Evolutionary conservation across 129 eudicot genomes (phyloP).

Genomic region (Mikania micrantha): DNA sequence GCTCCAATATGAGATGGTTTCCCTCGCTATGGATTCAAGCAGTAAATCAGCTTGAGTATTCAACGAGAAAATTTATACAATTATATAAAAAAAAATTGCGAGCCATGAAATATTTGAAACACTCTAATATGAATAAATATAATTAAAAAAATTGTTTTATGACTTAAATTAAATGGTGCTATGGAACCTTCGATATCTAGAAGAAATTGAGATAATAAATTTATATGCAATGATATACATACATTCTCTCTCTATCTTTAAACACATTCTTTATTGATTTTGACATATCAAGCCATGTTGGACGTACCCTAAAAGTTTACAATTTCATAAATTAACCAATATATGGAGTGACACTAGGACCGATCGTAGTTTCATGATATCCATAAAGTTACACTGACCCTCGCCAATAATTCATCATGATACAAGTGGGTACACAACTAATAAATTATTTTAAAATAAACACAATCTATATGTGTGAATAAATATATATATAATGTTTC

Average conservation of each 20-base stretch:
- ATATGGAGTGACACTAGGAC: not conserved
- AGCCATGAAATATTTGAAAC: too few relatives aligned
- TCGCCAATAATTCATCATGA: slow-evolving; percentile 15
- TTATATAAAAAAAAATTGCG: too few relatives aligned
- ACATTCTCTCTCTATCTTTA: slow-evolving; percentile 9
- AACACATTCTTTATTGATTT: slow-evolving; percentile 14
- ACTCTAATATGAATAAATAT: too few relatives aligned
- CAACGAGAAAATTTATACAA: too few relatives aligned
- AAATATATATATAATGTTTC: not conserved
- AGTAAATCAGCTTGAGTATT: too few relatives aligned
- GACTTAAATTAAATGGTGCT: not conserved
- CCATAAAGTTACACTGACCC: slow-evolving; percentile 3
- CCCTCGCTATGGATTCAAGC: too few relatives aligned
- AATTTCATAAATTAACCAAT: slow-evolving; percentile 8
- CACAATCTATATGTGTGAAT: slow-evolving; percentile 8
- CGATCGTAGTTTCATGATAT: not conserved
- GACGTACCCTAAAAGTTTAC: slow-evolving; percentile 8
- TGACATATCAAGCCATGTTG: slow-evolving; percentile 11
- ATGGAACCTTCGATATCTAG: slow-evolving; percentile 26
- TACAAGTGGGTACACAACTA: slow-evolving; percentile 16
- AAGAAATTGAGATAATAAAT: slow-evolving; percentile 16
- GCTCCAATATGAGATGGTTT: too few relatives aligned
- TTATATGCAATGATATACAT: slow-evolving; percentile 17
- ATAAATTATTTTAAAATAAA: not conserved
- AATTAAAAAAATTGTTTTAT: not conserved